Base-by-base conservation (phyloP, 805 yeast genomes). In the Sugiyamaella lignohabitans region DNA sequence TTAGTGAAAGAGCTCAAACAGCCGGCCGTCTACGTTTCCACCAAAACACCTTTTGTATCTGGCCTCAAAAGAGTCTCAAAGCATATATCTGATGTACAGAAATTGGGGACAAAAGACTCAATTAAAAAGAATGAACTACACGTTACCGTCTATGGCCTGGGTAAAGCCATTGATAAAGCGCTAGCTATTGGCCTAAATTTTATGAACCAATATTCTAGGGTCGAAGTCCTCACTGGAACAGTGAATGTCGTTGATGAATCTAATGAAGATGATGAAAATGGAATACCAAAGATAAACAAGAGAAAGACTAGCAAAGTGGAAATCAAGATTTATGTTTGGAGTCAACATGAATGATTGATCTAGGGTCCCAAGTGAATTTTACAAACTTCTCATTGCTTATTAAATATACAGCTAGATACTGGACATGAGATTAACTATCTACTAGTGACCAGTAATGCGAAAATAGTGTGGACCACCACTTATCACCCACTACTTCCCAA, bases 201-300 rank as follows among this genome's bases (percentile, higher is more conserved):
- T 58, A 75, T 76, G 54, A 67, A 65, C 14, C 73, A 75, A 29
- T 71, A 74, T 5, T 68, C 74, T 58, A 68, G 59, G 48, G 77
- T 85, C 5, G 87, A 83, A 10, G 57, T 84, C 1, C 60, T 64
- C 23, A 87, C 96, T 0, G 80, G 75, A 20, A 78, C 82, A 3
- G 72, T 83, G 0, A 75, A 75, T 21, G 88, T 87, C 0, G 59
- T 85, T 21, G 96, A 88, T 63, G 95, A 87, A 62, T 70, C 42
- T 27, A 38, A 34, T 3, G 53, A 63, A 17, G 38, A 35, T 35
- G 20, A 35, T 14, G 38, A 17, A 35, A 8, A n/a, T 35, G 32
- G 32, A 8, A 35, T 17, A 35, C 20, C 20, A 1, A 48, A 50
- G 0, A 49, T 68, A 38, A 60, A 59, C 50, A 62, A 66, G 43